Percentiles rank a stretch among this genome's conserved stretches.
These are phyloP conservation scores for Suillus fuscotomentosus DNA, from an alignment of 768 basidiomycete genomes.

Conservation along the genomic window DNA sequence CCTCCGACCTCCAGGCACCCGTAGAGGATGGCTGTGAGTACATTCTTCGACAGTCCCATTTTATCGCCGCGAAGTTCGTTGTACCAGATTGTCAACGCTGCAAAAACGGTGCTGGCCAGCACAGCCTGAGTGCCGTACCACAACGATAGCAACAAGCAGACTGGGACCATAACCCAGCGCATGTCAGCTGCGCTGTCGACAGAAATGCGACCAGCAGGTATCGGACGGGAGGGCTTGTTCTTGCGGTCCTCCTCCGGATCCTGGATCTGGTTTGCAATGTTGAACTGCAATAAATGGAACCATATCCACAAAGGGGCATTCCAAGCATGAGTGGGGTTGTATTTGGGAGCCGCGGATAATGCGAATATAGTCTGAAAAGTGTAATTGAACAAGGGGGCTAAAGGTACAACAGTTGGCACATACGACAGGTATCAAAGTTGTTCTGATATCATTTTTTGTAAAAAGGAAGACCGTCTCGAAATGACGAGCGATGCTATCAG, in stretches of 20 bases:
- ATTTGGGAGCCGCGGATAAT: conserved; percentile 20
- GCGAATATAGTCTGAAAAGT: conserved; percentile 31
- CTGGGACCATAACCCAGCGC: conserved; percentile 32
- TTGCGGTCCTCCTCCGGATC: conserved; percentile 37
- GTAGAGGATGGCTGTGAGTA: conserved; percentile 38
- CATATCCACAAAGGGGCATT: conserved; percentile 40
- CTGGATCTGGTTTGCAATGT: conserved; percentile 39
- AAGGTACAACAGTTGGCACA: neutral
- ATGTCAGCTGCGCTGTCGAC: conserved; percentile 29
- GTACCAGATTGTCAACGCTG: conserved; percentile 32
- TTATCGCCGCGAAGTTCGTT: conserved; percentile 38
- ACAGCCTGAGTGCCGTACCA: conserved; percentile 32
- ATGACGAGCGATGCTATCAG: conserved; percentile 10
- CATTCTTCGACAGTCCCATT: conserved; percentile 39
- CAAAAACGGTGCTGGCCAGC: conserved; percentile 29
- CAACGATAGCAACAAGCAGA: conserved; percentile 31
- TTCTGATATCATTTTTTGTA: conserved; percentile 19
- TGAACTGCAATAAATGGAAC: conserved; percentile 40
- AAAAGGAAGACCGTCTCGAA: conserved; percentile 22
- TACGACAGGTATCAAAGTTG: conserved; percentile 19
- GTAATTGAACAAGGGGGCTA: neutral
- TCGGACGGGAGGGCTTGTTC: conserved; percentile 42
- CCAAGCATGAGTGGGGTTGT: conserved; percentile 10
- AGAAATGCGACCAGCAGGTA: conserved; percentile 40
- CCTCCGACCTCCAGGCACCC: conserved; percentile 38